Percentiles rank a stretch among this genome's conserved stretches.
Evolutionary conservation across 1,284 basidiomycete genomes (phyloP).

Genomic region (Heterobasidion annosum): DNA sequence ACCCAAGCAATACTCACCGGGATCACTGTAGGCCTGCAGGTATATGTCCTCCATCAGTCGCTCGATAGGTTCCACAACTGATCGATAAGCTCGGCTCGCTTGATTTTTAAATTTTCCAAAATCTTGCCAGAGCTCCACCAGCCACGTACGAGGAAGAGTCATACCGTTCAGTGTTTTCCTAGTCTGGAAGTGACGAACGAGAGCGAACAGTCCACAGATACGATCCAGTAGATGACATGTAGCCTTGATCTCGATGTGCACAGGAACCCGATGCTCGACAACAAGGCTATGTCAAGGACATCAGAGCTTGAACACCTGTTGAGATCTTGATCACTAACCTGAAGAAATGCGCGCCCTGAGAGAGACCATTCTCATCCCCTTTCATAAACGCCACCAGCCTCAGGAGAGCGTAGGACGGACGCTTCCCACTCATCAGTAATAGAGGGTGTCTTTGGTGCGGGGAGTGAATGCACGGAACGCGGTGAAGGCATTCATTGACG

Average conservation of each 20-base stretch:
- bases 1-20: background rate
- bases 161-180: background rate
- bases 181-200: background rate
- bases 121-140: background rate
- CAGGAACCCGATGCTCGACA: background rate
- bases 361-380: background rate
- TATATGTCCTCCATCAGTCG: background rate
- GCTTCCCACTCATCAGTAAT: background rate
- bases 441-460: background rate
- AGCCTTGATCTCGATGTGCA: background rate
- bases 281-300: background rate
- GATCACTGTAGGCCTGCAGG: background rate
- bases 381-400: background rate
- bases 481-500: background rate
- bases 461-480: background rate
- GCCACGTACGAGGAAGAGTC: background rate
- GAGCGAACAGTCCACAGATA: background rate
- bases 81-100: background rate
- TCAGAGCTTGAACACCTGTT: background rate
- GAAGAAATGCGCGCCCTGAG: background rate
- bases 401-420: background rate
- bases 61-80: background rate
- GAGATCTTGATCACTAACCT: background rate
- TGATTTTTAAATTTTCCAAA: background rate
- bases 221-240: background rate